Evolutionary conservation across 352 stramenopile species (phyloP).

Genomic region (Phytophthora multivora): DNA sequence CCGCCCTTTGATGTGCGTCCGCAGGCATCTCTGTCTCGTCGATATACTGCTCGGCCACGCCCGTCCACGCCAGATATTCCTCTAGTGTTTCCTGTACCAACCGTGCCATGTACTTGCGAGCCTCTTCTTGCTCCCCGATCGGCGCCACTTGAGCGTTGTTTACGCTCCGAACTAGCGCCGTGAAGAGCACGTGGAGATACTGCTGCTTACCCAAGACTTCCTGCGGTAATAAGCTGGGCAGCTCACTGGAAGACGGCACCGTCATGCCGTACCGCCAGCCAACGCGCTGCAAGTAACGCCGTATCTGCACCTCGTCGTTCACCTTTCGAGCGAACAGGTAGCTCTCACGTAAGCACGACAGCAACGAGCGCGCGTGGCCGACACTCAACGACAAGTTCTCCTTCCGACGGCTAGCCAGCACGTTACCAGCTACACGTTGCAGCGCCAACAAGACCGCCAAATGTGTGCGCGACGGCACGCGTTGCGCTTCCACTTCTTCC

Average conservation of each 20-base stretch:
- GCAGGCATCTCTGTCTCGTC: constrained; percentile 33
- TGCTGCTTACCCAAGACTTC: constrained; percentile 81
- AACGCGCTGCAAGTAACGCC: constrained; percentile 47
- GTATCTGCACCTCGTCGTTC: constrained; percentile 67
- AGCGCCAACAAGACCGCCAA: constrained; percentile 71
- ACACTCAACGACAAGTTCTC: constrained; percentile 56
- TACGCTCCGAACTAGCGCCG: constrained; percentile 26
- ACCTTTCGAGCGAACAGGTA: constrained; percentile 75
- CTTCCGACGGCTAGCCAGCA: constrained; percentile 55
- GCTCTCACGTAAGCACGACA: constrained; percentile 67
- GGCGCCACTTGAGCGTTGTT: constrained; percentile 34
- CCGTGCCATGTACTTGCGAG: constrained; percentile 65
- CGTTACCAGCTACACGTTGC: constrained; percentile 68
- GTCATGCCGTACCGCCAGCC: constrained; percentile 62
- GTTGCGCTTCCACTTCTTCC: constrained; percentile 59
- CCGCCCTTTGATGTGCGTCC: constrained; percentile 60
- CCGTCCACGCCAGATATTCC: constrained; percentile 76
- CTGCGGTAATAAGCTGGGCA: constrained; percentile 72
- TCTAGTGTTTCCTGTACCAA: constrained; percentile 66
- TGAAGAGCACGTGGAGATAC: constrained; percentile 74
- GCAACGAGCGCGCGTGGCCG: constrained; percentile 56
- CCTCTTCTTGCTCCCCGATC: constrained; percentile 59
- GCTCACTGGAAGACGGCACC: constrained; percentile 37
- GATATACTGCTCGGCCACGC: constrained; percentile 11
- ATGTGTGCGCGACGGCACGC: constrained; percentile 67